Evolutionary conservation across 805 yeast genomes (phyloP), one percentile per base, ranked within the genome.

Genomic region (Wickerhamomyces queroliae): DNA sequence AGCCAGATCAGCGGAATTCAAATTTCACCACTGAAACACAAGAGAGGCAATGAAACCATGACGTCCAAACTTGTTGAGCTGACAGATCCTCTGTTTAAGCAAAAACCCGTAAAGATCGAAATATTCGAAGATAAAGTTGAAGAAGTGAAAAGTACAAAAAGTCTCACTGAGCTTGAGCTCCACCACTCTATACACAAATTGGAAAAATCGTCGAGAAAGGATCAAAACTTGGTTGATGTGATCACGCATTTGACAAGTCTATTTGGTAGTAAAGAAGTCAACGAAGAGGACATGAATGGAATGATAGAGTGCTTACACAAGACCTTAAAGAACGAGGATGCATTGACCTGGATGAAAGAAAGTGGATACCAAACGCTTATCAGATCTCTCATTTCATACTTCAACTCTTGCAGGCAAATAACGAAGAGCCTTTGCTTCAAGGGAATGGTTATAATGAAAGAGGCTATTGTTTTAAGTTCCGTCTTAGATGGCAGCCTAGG

Each of bases 11-110:
- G 39, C 17, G 47, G 45, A 4, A 49, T 55, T 10, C 46, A 52
- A 28, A 55, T 55, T 9, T 52, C 59, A 1, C 58, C 59, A 11
- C 45, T 49, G 34, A 54, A 52, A 18, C 46, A 0, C 35, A 43
- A n/a, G 46, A 45, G 17, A 40, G 47, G 33, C 24, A 43, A 9
- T 5, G 31, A 28, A 9, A 5, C 16, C 4, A 50, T 57, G 6
- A 36, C 52, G 24, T 37, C 38, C 15, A 42, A 48, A 17, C 35
- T 55, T 16, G 46, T 55, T 18, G 34, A 37, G 18, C 48, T 42
- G 27, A 33, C 50, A 3, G 58, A 55, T 36, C 59, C 58, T 2
- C 42, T 55, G 11, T 55, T 55, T 41, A 42, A 22, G 35, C 35
- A 41, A 12, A 23, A 44, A 6, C 49, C 42, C 28, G 44, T 45